Percentiles rank a stretch among this genome's conserved stretches.
These are phyloP conservation scores for Sideroxylon spinosum DNA, from an alignment of 179 eudicot species.

Conservation along the genomic window DNA sequence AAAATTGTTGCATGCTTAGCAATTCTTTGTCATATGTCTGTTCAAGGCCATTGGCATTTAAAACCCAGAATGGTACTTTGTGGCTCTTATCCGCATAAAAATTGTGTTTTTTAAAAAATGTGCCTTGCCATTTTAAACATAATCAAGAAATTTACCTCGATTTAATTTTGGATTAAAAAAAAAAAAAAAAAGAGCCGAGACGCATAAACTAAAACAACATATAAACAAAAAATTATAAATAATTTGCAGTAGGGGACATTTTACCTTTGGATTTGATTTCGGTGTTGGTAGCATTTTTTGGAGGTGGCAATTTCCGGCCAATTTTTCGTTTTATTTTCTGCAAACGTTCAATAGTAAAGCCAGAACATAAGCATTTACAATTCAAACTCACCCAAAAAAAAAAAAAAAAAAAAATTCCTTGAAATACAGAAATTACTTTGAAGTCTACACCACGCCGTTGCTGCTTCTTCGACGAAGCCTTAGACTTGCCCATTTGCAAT, in stretches of 20 bases:
- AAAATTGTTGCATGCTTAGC: not conserved
- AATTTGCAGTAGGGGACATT: not conserved
- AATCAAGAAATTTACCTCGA: not conserved
- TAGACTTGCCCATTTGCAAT: slow-evolving; percentile 36
- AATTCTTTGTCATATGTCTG: not conserved
- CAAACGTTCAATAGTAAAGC: slow-evolving; percentile 14
- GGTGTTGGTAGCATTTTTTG: slow-evolving; percentile 74
- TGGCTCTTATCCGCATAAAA: not conserved
- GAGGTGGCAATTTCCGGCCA: slow-evolving; percentile 87
- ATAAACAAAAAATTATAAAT: not conserved
- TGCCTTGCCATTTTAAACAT: not conserved
- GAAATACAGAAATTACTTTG: slow-evolving; percentile 42
- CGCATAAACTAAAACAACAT: not conserved
- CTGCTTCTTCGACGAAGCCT: slow-evolving; percentile 56
- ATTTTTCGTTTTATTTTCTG: slow-evolving; percentile 82
- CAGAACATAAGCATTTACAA: not conserved
- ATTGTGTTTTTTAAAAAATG: not conserved
- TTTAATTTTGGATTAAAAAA: not conserved
- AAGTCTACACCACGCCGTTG: slow-evolving; percentile 71
- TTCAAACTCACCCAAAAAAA: not conserved
- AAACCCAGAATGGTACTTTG: not conserved
- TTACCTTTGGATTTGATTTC: slow-evolving; percentile 80
- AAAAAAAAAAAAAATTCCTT: not conserved
- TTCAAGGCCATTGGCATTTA: not conserved
- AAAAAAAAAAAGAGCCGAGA: too few species aligned